Evolutionary conservation across 73 alveolate species (phyloP).

Genomic region (Paramecium sexaurelia): DNA sequence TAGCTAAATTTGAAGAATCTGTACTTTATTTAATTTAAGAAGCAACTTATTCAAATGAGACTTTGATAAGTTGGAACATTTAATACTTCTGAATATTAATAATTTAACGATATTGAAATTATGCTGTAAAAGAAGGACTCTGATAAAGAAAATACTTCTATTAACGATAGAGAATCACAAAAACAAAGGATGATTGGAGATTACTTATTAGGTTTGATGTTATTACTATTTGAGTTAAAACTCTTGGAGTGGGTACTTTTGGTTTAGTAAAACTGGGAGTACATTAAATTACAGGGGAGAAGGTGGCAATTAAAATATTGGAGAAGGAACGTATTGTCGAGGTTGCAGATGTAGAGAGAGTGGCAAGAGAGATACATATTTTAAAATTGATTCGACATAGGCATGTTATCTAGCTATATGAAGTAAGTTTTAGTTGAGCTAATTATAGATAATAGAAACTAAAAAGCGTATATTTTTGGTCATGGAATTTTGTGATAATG

Average conservation of each 20-base stretch:
- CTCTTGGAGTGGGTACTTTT: slow-evolving; percentile 67
- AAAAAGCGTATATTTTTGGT: slow-evolving; percentile 80
- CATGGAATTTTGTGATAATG: slow-evolving; percentile 95
- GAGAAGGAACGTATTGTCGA: slow-evolving; percentile 89
- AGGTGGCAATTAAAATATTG: slow-evolving; percentile 94
- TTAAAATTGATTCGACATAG: slow-evolving; percentile 85
- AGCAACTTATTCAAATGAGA: neutral
- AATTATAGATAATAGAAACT: slow-evolving; percentile 73
- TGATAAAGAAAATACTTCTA: neutral
- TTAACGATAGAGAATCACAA: neutral
- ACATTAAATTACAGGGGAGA: slow-evolving; percentile 63
- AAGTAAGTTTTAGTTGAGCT: slow-evolving; percentile 54
- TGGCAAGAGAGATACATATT: slow-evolving; percentile 87
- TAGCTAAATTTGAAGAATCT: too few relatives aligned
- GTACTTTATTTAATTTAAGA: neutral
- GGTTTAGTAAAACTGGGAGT: slow-evolving; percentile 62
- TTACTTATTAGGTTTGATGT: slow-evolving; percentile 40
- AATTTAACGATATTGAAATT: neutral
- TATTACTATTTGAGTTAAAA: slow-evolving; percentile 62
- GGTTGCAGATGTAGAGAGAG: slow-evolving; percentile 89
- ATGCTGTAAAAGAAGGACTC: neutral
- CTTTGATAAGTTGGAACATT: neutral
- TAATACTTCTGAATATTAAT: neutral
- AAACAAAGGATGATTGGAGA: slow-evolving; percentile 24
- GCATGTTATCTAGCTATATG: slow-evolving; percentile 78